Evolutionary conservation across 2,329 filamentous ascomycete genomes (phyloP).

Genomic region (Boeremia exigua): DNA sequence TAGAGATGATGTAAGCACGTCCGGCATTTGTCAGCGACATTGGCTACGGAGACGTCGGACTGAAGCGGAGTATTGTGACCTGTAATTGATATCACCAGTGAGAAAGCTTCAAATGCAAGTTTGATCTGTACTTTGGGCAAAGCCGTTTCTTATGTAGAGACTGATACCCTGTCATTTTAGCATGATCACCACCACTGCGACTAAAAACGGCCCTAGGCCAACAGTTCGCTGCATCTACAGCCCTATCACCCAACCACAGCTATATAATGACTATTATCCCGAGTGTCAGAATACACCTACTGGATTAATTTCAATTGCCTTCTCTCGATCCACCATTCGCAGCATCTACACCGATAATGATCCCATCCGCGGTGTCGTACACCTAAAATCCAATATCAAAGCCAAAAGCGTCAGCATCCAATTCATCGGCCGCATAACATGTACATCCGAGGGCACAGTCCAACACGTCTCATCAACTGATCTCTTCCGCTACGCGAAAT

Average conservation of each 20-base stretch:
- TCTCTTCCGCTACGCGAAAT: slow-evolving; percentile 22
- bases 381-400: slow-evolving; percentile 21
- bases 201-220: neutral
- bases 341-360: slow-evolving; percentile 31
- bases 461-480: slow-evolving; percentile 20
- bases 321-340: slow-evolving; percentile 23
- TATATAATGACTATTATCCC: slow-evolving; percentile 29
- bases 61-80: neutral
- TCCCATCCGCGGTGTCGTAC: slow-evolving; percentile 26
- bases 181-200: slow-evolving; percentile 1
- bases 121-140: neutral
- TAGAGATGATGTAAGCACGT: neutral
- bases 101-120: neutral
- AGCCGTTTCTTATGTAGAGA: neutral
- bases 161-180: neutral
- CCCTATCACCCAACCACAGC: slow-evolving; percentile 22
- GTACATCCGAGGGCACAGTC: slow-evolving; percentile 21
- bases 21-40: neutral
- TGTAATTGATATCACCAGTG: neutral
- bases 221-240: slow-evolving; percentile 24
- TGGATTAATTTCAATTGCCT: slow-evolving; percentile 25
- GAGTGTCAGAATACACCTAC: slow-evolving; percentile 24
- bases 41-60: neutral
- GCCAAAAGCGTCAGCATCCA: slow-evolving; percentile 23
- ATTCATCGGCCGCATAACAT: slow-evolving; percentile 26